These are phyloP conservation scores for Clonostachys sp. DNA, from an alignment of 2,329 filamentous ascomycete genomes.

Conservation along the genomic window DNA sequence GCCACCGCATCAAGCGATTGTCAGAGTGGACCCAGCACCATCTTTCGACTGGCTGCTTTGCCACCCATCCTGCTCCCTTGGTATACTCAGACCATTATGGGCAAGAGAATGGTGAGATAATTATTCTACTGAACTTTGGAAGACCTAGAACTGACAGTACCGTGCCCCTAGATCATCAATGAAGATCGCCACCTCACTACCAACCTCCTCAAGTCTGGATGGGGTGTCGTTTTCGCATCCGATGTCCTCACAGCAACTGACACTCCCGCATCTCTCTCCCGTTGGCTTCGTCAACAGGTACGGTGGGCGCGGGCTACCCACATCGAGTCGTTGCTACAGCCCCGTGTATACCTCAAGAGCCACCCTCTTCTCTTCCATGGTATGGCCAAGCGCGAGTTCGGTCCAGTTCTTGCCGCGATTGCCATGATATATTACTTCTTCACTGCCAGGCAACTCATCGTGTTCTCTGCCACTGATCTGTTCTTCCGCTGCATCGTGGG, in stretches of 20 bases:
- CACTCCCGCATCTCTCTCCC: constrained; percentile 12
- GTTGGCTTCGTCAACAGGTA: constrained; percentile 16
- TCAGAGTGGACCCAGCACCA: constrained; percentile 14
- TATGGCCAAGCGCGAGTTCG: constrained; percentile 12
- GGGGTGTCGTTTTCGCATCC: constrained; percentile 18
- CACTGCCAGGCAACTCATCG: constrained; percentile 9
- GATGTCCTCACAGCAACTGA: constrained; percentile 14
- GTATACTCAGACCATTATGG: constrained; percentile 13
- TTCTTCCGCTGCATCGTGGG: constrained; percentile 6
- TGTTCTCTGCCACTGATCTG: constrained; percentile 8
- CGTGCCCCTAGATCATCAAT: constrained; percentile 11
- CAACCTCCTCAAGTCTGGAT: constrained; percentile 13
- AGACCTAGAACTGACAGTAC: background rate
- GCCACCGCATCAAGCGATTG: constrained; percentile 14
- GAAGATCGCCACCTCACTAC: constrained; percentile 16
- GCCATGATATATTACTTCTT: constrained; percentile 13
- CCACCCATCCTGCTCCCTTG: constrained; percentile 13
- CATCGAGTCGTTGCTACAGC: constrained; percentile 14
- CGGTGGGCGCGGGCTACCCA: constrained; percentile 15
- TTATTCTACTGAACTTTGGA: background rate
- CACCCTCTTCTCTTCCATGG: constrained; percentile 15
- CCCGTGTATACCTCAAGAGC: constrained; percentile 12
- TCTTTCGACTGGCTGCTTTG: constrained; percentile 12
- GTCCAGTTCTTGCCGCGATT: constrained; percentile 9
- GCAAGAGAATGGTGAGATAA: constrained; percentile 13